phyloP scores from a whole-genome alignment of 768 basidiomycete genomes.

The Amanita rubescens region DNA sequence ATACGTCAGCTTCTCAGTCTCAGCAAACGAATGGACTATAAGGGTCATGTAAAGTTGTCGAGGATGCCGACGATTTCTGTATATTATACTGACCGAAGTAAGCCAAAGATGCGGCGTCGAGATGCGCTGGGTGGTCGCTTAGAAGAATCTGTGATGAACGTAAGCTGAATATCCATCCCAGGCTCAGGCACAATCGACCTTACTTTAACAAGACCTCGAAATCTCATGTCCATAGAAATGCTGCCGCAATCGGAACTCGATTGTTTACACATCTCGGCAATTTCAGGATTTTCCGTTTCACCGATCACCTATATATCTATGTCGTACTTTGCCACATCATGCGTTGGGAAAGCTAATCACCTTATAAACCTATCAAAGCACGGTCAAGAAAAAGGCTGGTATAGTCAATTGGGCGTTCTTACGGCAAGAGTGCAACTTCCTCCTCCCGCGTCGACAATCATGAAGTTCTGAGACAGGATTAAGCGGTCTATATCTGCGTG shows the following conservation, averaged over 20 bases:
- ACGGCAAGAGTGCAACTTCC: slow-evolving; percentile 62
- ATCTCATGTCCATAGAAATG: slow-evolving; percentile 81
- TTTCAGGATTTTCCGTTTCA: slow-evolving; percentile 70
- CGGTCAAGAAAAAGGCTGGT: background rate
- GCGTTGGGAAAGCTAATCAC: background rate
- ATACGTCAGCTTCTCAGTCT: slow-evolving; percentile 81
- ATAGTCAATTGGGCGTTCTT: slow-evolving; percentile 22
- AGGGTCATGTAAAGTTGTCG: background rate
- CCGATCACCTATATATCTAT: slow-evolving; percentile 55
- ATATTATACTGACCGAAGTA: slow-evolving; percentile 53
- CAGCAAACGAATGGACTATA: slow-evolving; percentile 74
- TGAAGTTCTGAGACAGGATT: slow-evolving; percentile 74
- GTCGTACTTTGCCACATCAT: slow-evolving; percentile 1
- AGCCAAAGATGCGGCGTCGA: slow-evolving; percentile 73
- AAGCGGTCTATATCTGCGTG: slow-evolving; percentile 74
- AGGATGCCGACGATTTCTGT: slow-evolving; percentile 1
- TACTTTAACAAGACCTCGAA: slow-evolving; percentile 74
- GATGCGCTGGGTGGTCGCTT: slow-evolving; percentile 77
- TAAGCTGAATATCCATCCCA: background rate
- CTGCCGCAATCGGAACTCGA: slow-evolving; percentile 85
- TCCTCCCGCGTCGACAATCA: slow-evolving; percentile 89
- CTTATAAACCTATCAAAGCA: slow-evolving; percentile 3
- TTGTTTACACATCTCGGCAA: slow-evolving; percentile 83
- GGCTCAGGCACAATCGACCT: background rate
- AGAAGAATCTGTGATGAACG: slow-evolving; percentile 38